Conservation (phyloP, 1,139 yeast species). For the Eremothecium sinecaudum region DNA sequence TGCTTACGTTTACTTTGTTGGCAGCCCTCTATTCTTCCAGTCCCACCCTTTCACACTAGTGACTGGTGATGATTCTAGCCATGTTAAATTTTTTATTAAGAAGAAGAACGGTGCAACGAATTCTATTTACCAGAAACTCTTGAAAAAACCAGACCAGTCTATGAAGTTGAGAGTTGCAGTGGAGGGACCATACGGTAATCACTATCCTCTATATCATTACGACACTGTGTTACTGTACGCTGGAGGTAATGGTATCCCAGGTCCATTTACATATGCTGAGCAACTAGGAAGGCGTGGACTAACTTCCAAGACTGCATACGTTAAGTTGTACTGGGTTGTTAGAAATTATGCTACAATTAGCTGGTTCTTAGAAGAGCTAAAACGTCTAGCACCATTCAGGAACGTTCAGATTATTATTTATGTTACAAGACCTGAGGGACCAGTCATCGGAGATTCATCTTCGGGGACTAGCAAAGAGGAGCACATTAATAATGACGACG, state of each 20-base stretch:
- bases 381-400: slow-evolving; percentile 28
- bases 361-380: slow-evolving; percentile 46
- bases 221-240: slow-evolving; percentile 47
- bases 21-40: slow-evolving; percentile 50
- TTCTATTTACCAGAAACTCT: slow-evolving; percentile 28
- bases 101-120: slow-evolving; percentile 40
- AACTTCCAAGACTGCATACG: slow-evolving; percentile 16
- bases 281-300: slow-evolving; percentile 15
- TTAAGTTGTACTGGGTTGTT: slow-evolving; percentile 44
- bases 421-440: slow-evolving; percentile 32
- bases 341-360: slow-evolving; percentile 41
- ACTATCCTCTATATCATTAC: slow-evolving; percentile 45
- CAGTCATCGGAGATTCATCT: slow-evolving; percentile 10
- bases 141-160: slow-evolving; percentile 16
- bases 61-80: slow-evolving; percentile 29
- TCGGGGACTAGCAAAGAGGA: slow-evolving; percentile 4
- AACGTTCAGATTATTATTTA: slow-evolving; percentile 35
- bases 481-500: slow-evolving; percentile 9
- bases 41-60: slow-evolving; percentile 59
- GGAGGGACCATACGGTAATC: slow-evolving; percentile 56
- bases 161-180: slow-evolving; percentile 32
- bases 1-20: slow-evolving; percentile 46
- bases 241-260: slow-evolving; percentile 72
- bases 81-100: slow-evolving; percentile 36
- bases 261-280: slow-evolving; percentile 33